Evolutionary conservation across 495 filamentous ascomycete species (phyloP), one percentile per base, ranked within the genome.

Genomic region (Podospora didyma): DNA sequence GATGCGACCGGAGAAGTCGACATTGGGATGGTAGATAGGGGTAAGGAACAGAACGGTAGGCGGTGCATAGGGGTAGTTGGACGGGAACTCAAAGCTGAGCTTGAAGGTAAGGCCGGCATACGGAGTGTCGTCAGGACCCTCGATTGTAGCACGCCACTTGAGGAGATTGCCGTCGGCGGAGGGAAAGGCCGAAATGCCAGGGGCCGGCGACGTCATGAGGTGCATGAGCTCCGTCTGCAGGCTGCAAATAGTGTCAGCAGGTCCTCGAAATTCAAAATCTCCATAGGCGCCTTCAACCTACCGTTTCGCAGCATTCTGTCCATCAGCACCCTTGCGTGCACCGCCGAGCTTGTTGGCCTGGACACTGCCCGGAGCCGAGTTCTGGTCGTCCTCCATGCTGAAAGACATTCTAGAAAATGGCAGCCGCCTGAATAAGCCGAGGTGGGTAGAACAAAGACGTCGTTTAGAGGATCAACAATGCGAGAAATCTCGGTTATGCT

Each of bases 191-290:
- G 92, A 96, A 65, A 97, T 86, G 61, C 94, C 94, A 53, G 94
- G 92, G 2, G 92, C 90, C 7, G 91, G 84, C 24, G 90, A 90
- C 61, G 91, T 89, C 94, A 99, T 99, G 39, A 99, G 80, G 73
- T 93, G 86, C 92, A 97, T 97, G 51, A 99, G 80, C 72, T 99
- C 94, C 41, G 90, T 90, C 74, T 99, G 94, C 56, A 99, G 81
- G 59, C 93, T 97, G 71, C 23, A n/a, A n/a, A 5, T 14, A 21
- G 20, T 53, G 60, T 64, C 34, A 62, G 60, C 46, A 16, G 16
- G 5, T 5, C 4, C 23, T 41, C 46, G 16, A 9, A 1, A 17
- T 12, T 6, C 17, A 3, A 16, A 6, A 41, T 17, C 49, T 21
- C 16, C 31, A 4, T 3, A 22, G 22, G 23, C 28, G 11, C 19